These are phyloP conservation scores for Phytopythium mirpurense DNA, from an alignment of 352 stramenopile species.

Conservation along the genomic window DNA sequence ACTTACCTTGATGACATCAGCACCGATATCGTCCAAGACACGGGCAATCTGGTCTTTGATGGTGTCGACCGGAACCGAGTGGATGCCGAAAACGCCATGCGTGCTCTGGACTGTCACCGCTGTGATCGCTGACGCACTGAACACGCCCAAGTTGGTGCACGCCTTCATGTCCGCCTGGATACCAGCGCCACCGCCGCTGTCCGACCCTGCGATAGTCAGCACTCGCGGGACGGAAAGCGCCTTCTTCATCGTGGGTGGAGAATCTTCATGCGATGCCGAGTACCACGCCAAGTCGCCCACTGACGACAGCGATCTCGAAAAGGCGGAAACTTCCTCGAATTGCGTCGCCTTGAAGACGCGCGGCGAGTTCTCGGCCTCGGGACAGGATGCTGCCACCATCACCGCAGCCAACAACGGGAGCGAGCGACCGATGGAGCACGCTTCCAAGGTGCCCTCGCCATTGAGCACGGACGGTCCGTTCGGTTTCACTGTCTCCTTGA, in stretches of 20 bases:
- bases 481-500: neutral
- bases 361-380: neutral
- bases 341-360: neutral
- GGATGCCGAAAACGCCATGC: slow-evolving; percentile 40
- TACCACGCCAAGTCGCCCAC: slow-evolving; percentile 5
- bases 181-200: slow-evolving; percentile 87
- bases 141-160: slow-evolving; percentile 82
- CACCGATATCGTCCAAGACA: slow-evolving; percentile 85
- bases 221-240: slow-evolving; percentile 28
- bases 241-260: neutral
- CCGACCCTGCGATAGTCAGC: slow-evolving; percentile 91
- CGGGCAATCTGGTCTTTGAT: slow-evolving; percentile 81
- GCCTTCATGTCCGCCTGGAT: slow-evolving; percentile 93
- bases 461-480: neutral
- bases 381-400: neutral
- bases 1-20: slow-evolving; percentile 81
- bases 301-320: neutral
- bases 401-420: slow-evolving; percentile 2
- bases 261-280: neutral
- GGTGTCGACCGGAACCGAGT: slow-evolving; percentile 48
- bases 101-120: slow-evolving; percentile 91
- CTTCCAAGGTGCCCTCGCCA: neutral
- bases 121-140: slow-evolving; percentile 85
- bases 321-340: neutral
- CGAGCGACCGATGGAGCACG: neutral